These are phyloP conservation scores for Yamadazyma phyllophila DNA, from an alignment of 805 yeast genomes.

Conservation along the genomic window DNA sequence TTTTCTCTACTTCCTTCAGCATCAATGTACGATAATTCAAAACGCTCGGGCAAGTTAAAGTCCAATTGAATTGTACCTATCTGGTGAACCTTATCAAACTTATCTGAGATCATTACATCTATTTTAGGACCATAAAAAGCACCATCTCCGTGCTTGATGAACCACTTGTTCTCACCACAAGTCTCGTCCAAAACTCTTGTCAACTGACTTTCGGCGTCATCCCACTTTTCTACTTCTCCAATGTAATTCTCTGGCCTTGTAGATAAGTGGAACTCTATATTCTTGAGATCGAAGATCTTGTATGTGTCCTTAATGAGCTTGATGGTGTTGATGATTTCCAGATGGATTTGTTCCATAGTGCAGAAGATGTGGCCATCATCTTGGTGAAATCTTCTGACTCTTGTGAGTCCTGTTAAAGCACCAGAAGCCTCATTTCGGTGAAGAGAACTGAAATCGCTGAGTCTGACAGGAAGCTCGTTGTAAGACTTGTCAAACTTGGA, in stretches of 20 bases:
- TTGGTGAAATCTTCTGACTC: conserved; percentile 94
- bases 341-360: conserved; percentile 66
- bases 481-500: conserved; percentile 74
- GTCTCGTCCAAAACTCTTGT: conserved; percentile 52
- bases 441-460: conserved; percentile 85
- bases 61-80: conserved; percentile 95
- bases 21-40: conserved; percentile 64
- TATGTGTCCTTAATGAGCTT: conserved; percentile 75
- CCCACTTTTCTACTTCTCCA: conserved; percentile 79
- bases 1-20: conserved; percentile 49
- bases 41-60: conserved; percentile 88
- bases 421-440: conserved; percentile 96
- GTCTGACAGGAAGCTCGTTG: conserved; percentile 81
- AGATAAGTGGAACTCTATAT: conserved; percentile 63
- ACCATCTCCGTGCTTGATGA: conserved; percentile 87
- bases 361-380: conserved; percentile 98
- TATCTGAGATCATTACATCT: conserved; percentile 80
- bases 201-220: conserved; percentile 71
- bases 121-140: conserved; percentile 97
- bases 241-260: conserved; percentile 74
- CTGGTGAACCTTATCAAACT: conserved; percentile 79
- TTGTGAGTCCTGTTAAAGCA: conserved; percentile 85
- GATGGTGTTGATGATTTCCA: conserved; percentile 71
- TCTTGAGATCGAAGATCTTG: conserved; percentile 59
- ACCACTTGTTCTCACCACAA: conserved; percentile 57